These are phyloP conservation scores for Hypoxylon sp. DNA, from an alignment of 2,329 filamentous ascomycete genomes.

Conservation along the genomic window DNA sequence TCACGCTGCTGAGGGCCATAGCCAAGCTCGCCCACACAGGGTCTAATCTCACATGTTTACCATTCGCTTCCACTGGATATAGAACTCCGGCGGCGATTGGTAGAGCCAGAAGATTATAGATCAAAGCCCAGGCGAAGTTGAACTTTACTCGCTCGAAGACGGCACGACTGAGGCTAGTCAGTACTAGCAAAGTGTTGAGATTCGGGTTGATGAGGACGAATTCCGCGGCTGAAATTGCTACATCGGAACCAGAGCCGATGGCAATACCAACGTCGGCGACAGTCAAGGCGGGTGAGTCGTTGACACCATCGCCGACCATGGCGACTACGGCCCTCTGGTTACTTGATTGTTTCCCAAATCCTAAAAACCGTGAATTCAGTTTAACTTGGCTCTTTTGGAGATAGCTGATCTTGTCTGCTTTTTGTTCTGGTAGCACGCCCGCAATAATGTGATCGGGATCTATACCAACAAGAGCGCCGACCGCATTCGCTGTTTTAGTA, in stretches of 20 bases:
- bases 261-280: conserved; percentile 26
- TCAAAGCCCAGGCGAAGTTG: conserved; percentile 87
- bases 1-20: conserved; percentile 91
- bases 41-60: conserved; percentile 74
- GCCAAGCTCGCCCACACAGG: conserved; percentile 88
- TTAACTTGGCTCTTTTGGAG: conserved; percentile 15
- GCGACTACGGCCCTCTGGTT: conserved; percentile 18
- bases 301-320: conserved; percentile 24
- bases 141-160: conserved; percentile 83
- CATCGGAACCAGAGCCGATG: conserved; percentile 25
- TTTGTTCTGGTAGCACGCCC: conserved; percentile 18
- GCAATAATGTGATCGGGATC: conserved; percentile 22
- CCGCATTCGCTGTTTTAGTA: conserved; percentile 16
- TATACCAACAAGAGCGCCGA: conserved; percentile 15
- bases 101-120: conserved; percentile 83
- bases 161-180: conserved; percentile 67
- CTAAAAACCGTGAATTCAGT: conserved; percentile 1
- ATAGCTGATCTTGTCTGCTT: conserved; percentile 26
- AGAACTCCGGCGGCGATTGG: conserved; percentile 79
- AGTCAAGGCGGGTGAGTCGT: conserved; percentile 25
- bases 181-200: conserved; percentile 17
- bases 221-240: conserved; percentile 21
- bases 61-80: conserved; percentile 46
- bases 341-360: not conserved
- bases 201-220: conserved; percentile 21